Evolutionary conservation across 164 flowering plant species (phyloP), one percentile per base, ranked within the genome.

Genomic region (Liriodendron chinense): DNA sequence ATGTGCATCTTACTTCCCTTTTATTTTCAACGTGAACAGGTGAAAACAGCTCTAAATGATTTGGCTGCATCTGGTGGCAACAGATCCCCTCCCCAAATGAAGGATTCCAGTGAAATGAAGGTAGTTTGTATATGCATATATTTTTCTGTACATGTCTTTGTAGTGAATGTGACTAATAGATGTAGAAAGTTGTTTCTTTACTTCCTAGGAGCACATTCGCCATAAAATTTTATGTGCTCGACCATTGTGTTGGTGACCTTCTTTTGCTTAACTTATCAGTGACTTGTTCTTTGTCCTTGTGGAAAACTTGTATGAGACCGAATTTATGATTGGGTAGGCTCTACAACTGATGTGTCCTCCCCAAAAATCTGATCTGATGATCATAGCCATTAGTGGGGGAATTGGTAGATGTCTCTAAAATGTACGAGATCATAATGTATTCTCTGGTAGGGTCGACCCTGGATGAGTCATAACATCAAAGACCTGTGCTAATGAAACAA

Each of bases 71-170:
- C 72, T 72, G 79, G 59, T 59, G 47, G 21, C 56, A 72, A 68
- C 28, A 72, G 59, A 68, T 34, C 76, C 1, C 71, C 67, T 72
- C 69, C 79, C n/a, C 67, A 72, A 57, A 7, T 76, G 59, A 72
- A 72, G 76, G 66, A 16, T 77, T 72, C 47, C 47, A 24, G 47
- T 22, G 69, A 67, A 24, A 43, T 67, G 16, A 67, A 65, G 68
- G 68, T 22, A 13, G 68, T 22, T 65, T 25, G 4, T 22, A 65
- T 23, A 20, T 65, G 16, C 14, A 65, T 18, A 61, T 22, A 61
- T 18, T 18, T 61, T 22, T 22, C 64, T 61, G 24, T 23, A 8
- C 68, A 65, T 20, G 22, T 18, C 68, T 65, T 20, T 65, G 25
- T 23, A 22, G 68, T 65, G 25, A 22, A 67, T 26, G 69, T 67